Evolutionary conservation across 2,329 filamentous ascomycete genomes (phyloP), one percentile per base, ranked within the genome.

Genomic region (Trichoderma koningiopsis): DNA sequence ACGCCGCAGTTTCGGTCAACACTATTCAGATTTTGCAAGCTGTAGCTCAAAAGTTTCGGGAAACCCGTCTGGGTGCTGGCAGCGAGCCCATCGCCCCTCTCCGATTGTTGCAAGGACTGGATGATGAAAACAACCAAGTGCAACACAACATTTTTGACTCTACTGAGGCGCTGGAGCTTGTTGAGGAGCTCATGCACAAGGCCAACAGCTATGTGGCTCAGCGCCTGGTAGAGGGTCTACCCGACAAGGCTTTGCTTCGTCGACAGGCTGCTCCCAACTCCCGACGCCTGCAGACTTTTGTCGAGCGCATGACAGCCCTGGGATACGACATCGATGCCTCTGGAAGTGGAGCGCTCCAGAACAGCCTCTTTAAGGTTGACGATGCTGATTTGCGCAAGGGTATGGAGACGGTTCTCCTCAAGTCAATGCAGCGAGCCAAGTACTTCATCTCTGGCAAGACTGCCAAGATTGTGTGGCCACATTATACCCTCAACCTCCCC

Each of bases 121-220:
- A 99, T 74, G 96, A 99, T 75, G 96, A 99, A 85, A 98, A 98
- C 79, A 93, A 97, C 65, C 96, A 95, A 2, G 94, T 98, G 52
- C 94, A 97, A 82, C 89, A 93, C 79, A 99, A 98, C 82, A 92
- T 99, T 72, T 99, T 98, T 77, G 91, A 97, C 79, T 95, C 93
- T 35, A 93, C 93, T 14, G 86, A 91, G 11, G 93, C 94, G 3
- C 93, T 96, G 72, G 95, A 98, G 82, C 88, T 98, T 72, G 93
- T 97, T 56, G 96, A 99, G 80, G 96, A 99, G 83, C 85, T 99
- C 65, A 91, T 93, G 82, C 92, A 97, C 85, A 97, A 96, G 84
- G 92, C 93, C 70, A 98, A 99, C 79, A 87, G 89, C 59, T 91
- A 93, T 77, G 92, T 99, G 71, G 96, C 95, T 19, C 91, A 96